Percentiles rank a stretch among this genome's conserved stretches.
These are phyloP conservation scores for Sporothrix curviconia DNA, from an alignment of 2,329 filamentous ascomycete genomes.

Conservation along the genomic window DNA sequence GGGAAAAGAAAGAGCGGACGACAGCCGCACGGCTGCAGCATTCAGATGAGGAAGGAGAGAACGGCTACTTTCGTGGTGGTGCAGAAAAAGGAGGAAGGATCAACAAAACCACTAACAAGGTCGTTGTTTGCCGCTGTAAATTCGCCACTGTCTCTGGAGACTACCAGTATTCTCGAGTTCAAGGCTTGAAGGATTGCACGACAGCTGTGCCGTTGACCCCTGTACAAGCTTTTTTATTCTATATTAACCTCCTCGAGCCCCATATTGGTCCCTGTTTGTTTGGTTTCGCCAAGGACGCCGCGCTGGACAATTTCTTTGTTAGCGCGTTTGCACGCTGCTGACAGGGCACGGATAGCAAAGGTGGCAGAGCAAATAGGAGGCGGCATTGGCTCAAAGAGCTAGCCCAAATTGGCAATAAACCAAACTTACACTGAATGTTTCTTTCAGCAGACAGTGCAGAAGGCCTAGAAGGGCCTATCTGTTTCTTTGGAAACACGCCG, in stretches of 20 bases:
- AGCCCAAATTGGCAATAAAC: conserved; percentile 1
- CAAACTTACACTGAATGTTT: not conserved
- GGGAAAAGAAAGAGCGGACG: not conserved
- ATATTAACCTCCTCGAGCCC: not conserved
- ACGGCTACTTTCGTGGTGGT: not conserved
- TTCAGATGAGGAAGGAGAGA: not conserved
- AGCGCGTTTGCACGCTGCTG: not conserved
- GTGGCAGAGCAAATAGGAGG: no score
- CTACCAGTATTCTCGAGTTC: not conserved
- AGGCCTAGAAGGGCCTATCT: not conserved
- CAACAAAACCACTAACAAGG: not conserved
- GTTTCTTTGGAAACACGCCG: no score
- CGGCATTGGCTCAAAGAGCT: not conserved
- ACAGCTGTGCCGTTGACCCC: no score
- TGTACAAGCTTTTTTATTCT: not conserved
- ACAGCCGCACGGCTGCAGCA: not conserved
- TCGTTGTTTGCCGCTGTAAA: no score
- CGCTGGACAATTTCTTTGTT: not conserved
- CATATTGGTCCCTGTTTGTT: not conserved
- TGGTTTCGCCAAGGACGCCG: not conserved
- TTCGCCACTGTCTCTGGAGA: no score
- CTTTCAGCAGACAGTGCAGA: not conserved
- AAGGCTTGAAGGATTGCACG: not conserved
- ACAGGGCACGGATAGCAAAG: not conserved
- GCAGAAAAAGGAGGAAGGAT: not conserved